Percentiles rank a stretch among this genome's conserved stretches.
Evolutionary conservation across 1,284 basidiomycete genomes (phyloP).

Genomic region (Trichosporon sp.): DNA sequence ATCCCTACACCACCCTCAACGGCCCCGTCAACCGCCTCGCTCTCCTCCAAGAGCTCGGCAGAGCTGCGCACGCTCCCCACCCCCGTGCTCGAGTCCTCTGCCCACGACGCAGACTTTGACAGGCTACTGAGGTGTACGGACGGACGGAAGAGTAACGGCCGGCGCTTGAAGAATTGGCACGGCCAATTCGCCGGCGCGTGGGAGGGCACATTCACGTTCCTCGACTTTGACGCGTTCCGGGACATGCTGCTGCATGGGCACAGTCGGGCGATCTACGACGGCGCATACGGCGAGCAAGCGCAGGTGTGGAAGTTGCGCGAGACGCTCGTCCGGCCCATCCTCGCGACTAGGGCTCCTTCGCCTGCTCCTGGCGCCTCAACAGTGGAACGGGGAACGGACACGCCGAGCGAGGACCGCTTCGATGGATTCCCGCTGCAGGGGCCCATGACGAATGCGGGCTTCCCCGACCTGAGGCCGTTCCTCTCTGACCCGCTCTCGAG

Average conservation of each 20-base stretch:
- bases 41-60: slow-evolving; percentile 7
- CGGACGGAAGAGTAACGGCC: slow-evolving; percentile 53
- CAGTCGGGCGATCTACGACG: slow-evolving; percentile 57
- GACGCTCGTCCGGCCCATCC: slow-evolving; percentile 53
- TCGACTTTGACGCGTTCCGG: slow-evolving; percentile 62
- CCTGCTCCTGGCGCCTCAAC: not conserved
- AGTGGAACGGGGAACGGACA: not conserved
- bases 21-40: no score
- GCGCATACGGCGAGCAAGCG: slow-evolving; percentile 61
- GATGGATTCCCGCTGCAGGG: slow-evolving; percentile 40
- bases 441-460: slow-evolving; percentile 53
- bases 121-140: slow-evolving; percentile 56
- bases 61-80: slow-evolving; percentile 33
- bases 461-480: slow-evolving; percentile 43
- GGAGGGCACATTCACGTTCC: slow-evolving; percentile 63
- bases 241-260: slow-evolving; percentile 56
- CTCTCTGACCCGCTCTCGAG: slow-evolving; percentile 26
- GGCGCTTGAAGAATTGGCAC: slow-evolving; percentile 54
- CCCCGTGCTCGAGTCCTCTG: slow-evolving; percentile 34
- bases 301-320: slow-evolving; percentile 63
- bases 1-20: slow-evolving; percentile 5
- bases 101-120: slow-evolving; percentile 40
- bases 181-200: slow-evolving; percentile 60
- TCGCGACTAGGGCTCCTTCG: not conserved
- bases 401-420: not conserved